Base-by-base conservation (phyloP, 2,329 filamentous ascomycete genomes). In the Dothidotthia symphoricarpi region DNA sequence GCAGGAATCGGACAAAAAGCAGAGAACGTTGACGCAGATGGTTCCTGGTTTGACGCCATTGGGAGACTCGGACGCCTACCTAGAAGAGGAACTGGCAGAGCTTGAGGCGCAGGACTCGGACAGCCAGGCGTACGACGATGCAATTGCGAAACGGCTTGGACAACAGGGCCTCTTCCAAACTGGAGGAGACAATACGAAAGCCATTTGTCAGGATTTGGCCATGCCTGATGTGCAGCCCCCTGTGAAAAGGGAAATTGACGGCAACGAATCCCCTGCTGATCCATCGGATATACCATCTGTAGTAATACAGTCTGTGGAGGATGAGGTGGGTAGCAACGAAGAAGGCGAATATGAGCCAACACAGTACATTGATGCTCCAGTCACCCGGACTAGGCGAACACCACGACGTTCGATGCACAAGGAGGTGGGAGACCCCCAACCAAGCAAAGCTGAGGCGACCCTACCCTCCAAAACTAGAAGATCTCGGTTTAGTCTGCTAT, bases 11-110 rank as follows among this genome's bases (percentile, higher is more conserved):
- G 53, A 57, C 34, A 32, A 34, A 14, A 47, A 53, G 32, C 63
- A 66, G 33, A 51, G 49, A 11, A 66, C 63, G 1, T 45, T 66
- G 35, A 66, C 63, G 8, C 63, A 66, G 28, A 66, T 66, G 60
- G 44, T 66, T 13, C 58, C 56, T 13, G 49, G 56, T 1, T 48
- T 63, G 41, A 47, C 35, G 7, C 31, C 46, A 3, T 14, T 51
- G 5, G 26, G 55, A 31, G 29, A 43, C 28, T 56, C 55, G 1
- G 51, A 57, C 25, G 53, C 53, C 4, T 51, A 61, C 10, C 6
- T 42, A 9, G 43, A 51, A 5, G 52, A 51, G n/a, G 39, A 35
- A 15, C 22, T 47, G n/a, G 45, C 39, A 16, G 47, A 53, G 30
- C n/a, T 36, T 17, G 50, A 55, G 14, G 44, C 43, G 7, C 36